These are phyloP conservation scores for Eucalyptus decipiens DNA, from an alignment of 345 rosid species.

Conservation along the genomic window DNA sequence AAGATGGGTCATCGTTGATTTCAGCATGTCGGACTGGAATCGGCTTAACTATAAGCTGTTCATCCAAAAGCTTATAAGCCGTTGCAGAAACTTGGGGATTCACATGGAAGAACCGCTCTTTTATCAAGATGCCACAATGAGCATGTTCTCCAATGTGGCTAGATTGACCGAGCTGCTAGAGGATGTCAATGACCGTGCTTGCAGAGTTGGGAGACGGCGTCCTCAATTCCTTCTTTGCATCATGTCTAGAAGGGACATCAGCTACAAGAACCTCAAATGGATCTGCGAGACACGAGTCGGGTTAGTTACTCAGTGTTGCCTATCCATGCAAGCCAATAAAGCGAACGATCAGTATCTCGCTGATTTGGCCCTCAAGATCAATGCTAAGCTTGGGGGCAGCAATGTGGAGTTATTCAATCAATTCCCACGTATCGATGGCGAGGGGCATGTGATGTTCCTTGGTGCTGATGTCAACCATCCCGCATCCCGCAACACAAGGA, in stretches of 20 bases:
- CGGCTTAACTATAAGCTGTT: conserved; percentile 7
- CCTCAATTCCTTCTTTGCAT: conserved; percentile 42
- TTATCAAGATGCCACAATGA: conserved; percentile 20
- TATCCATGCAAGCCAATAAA: conserved; percentile 23
- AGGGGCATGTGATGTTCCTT: too few relatives aligned
- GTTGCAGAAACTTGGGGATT: conserved; percentile 48
- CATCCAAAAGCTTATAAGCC: neutral
- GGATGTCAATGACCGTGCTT: conserved; percentile 13
- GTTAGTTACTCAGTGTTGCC: conserved; percentile 53
- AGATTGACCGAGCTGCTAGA: conserved; percentile 28
- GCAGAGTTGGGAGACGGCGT: too few relatives aligned
- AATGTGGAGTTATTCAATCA: too few relatives aligned
- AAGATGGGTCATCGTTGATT: conserved; percentile 66
- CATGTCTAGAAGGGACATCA: conserved; percentile 46
- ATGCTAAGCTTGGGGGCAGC: too few relatives aligned
- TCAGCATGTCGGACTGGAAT: conserved; percentile 14
- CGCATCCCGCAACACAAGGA: too few relatives aligned
- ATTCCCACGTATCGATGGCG: too few relatives aligned
- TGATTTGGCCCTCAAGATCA: too few relatives aligned
- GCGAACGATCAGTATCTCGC: conserved; percentile 53
- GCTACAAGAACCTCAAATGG: conserved; percentile 84
- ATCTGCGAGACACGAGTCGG: conserved; percentile 73
- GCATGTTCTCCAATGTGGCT: conserved; percentile 15
- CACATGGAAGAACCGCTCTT: conserved; percentile 32
- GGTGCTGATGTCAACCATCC: too few relatives aligned